phyloP scores from a whole-genome alignment of 2,329 filamentous ascomycete species.

The Graphilbum sp. region DNA sequence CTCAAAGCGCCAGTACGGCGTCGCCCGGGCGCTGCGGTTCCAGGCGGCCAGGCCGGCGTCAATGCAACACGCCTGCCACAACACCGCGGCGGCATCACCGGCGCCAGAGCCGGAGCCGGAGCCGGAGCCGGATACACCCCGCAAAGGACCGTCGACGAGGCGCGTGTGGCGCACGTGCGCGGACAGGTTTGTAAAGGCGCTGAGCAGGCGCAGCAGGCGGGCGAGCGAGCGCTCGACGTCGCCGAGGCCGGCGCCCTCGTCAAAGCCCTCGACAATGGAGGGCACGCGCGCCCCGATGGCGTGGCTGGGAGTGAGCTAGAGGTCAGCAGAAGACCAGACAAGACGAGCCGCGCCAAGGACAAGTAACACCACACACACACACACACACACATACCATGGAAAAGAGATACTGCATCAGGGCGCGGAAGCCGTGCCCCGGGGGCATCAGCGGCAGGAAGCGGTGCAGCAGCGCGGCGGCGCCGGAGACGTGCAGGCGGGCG shows the following conservation, averaged over 20 bases:
- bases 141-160: conserved; percentile 22
- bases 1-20: conserved; percentile 18
- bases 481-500: conserved; percentile 41
- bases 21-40: conserved; percentile 18
- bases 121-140: no score
- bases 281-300: conserved; percentile 23
- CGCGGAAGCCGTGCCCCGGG: conserved; percentile 28
- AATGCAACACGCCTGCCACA: conserved; percentile 23
- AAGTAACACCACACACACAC: no score
- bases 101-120: no score
- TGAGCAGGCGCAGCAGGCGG: conserved; percentile 23
- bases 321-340: not conserved
- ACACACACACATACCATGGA: conserved; percentile 36
- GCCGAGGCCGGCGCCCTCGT: conserved; percentile 15
- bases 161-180: conserved; percentile 17
- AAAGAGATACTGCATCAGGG: conserved; percentile 38
- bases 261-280: conserved; percentile 23
- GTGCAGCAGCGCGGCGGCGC: conserved; percentile 40
- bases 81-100: conserved; percentile 10
- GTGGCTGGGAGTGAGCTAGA: conserved; percentile 26
- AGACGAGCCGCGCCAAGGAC: not conserved
- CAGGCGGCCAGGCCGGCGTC: conserved; percentile 23
- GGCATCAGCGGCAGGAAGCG: conserved; percentile 23
- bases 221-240: conserved; percentile 21
- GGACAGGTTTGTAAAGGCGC: conserved; percentile 23